Base-by-base conservation (phyloP, 2,329 filamentous ascomycete species). In the Fonsecaea erecta region DNA sequence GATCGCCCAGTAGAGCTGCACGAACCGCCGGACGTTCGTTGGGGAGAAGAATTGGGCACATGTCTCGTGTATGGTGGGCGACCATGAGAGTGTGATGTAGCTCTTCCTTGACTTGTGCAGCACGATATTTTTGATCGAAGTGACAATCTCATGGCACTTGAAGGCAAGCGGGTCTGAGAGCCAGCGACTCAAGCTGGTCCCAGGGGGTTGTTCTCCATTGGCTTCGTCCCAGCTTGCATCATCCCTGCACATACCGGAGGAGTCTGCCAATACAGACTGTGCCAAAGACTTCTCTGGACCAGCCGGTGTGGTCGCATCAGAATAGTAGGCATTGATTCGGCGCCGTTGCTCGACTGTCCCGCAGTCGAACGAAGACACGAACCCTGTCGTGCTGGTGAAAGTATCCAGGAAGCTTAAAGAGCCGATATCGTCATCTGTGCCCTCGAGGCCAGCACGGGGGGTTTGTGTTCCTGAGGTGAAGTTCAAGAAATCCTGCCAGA, bases 321-420 rank as follows among this genome's bases (percentile, higher is more conserved):
- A 34, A 28, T 26, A 57, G 26, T 48, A 72, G 71, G 12, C 58
- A 24, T 14, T 70, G 14, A 74, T 67, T 43, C 74, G 68, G 26
- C 74, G 71, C n/a, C 77, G 68, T 51, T 78, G 74, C 5, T 69
- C 63, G 1, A 73, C 67, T 1, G 75, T 77, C 3, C 74, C 75
- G 32, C 77, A 78, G 32, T 78, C 77, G 64, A 78, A 79, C 12
- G 76, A 77, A 12, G 69, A 65, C 1, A 77, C 71, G 8, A 78
- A 67, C 1, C 77, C 77, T 0, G 74, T 76, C 26, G 75, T 71
- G 61, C 75, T 77, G 14, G 77, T 78, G 60, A 78, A 78, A 46
- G 74, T 72, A 48, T 73, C 72, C 1, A 79, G 69, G 52, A 78
- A 79, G 3, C 16, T 5, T 28, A 62, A 48, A 18, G 52, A 55